Conservation (phyloP, 2,329 filamentous ascomycete species). For the Myriangium duriaei region DNA sequence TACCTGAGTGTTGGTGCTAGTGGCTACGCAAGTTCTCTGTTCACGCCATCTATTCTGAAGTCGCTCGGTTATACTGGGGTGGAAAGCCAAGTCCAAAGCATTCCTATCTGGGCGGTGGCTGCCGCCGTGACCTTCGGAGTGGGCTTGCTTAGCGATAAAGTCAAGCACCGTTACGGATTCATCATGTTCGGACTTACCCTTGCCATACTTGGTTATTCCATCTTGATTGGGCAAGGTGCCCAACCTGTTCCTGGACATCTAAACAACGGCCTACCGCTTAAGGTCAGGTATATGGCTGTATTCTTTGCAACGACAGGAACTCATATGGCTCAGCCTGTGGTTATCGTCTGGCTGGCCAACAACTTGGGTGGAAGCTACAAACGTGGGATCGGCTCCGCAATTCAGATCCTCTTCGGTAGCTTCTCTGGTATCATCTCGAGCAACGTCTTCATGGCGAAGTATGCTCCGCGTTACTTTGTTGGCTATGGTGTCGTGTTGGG, state of each 20-base stretch:
- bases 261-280: conserved; percentile 19
- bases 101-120: conserved; percentile 28
- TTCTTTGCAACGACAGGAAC: conserved; percentile 43
- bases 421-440: conserved; percentile 38
- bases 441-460: conserved; percentile 38
- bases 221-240: conserved; percentile 38
- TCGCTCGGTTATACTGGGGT: conserved; percentile 30
- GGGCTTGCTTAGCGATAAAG: conserved; percentile 38
- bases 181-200: conserved; percentile 39
- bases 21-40: conserved; percentile 33
- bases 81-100: conserved; percentile 27
- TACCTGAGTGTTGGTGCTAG: conserved; percentile 31
- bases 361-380: conserved; percentile 48
- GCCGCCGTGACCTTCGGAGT: conserved; percentile 28
- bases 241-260: conserved; percentile 21
- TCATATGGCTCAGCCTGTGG: conserved; percentile 43
- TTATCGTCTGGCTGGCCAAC: conserved; percentile 45
- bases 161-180: conserved; percentile 42
- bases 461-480: conserved; percentile 37
- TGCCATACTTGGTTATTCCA: conserved; percentile 42
- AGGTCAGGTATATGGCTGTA: conserved; percentile 41
- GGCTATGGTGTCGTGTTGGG: conserved; percentile 39
- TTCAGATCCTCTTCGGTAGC: conserved; percentile 42
- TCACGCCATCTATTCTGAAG: conserved; percentile 30
- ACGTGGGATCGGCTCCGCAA: conserved; percentile 39